phyloP scores from a whole-genome alignment of 805 yeast species.

The Starmerella khaoyaiensis region DNA sequence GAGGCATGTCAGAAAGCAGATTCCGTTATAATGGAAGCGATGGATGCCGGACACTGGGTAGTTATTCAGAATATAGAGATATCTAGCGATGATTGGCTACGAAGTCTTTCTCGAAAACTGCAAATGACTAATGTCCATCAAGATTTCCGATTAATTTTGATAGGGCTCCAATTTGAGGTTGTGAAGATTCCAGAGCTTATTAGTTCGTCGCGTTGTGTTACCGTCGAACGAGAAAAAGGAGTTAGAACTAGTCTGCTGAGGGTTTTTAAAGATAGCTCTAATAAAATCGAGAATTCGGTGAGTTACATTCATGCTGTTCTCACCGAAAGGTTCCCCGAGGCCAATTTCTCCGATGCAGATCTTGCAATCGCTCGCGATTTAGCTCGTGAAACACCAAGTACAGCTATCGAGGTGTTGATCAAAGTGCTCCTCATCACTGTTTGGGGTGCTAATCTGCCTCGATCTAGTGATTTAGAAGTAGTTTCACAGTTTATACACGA shows the following conservation, averaged over 20 bases:
- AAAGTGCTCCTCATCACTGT: constrained; percentile 41
- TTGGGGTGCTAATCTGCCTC: constrained; percentile 50
- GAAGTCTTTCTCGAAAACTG: constrained; percentile 33
- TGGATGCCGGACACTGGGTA: constrained; percentile 67
- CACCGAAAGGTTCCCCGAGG: constrained; percentile 2
- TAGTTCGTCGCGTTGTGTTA: constrained; percentile 40
- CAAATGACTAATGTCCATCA: constrained; percentile 25
- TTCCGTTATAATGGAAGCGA: constrained; percentile 70
- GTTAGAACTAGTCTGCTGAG: constrained; percentile 1
- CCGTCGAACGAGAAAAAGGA: constrained; percentile 53
- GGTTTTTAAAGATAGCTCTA: neutral
- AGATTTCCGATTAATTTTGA: constrained; percentile 48
- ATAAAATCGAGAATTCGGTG: neutral
- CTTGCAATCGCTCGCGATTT: constrained; percentile 8
- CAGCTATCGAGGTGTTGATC: constrained; percentile 37
- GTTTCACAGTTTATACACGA: no score
- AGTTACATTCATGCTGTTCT: constrained; percentile 14
- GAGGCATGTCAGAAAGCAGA: constrained; percentile 37
- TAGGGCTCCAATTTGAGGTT: constrained; percentile 40
- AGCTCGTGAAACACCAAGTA: constrained; percentile 20
- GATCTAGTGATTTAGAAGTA: no score
- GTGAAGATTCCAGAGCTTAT: constrained; percentile 45
- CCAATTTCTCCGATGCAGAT: constrained; percentile 4
- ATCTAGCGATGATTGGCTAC: constrained; percentile 48
- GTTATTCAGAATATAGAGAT: constrained; percentile 71